Evolutionary conservation across 192 early-diverging fungal genomes (phyloP), one percentile per base, ranked within the genome.

Genomic region (Backusella australiensis): DNA sequence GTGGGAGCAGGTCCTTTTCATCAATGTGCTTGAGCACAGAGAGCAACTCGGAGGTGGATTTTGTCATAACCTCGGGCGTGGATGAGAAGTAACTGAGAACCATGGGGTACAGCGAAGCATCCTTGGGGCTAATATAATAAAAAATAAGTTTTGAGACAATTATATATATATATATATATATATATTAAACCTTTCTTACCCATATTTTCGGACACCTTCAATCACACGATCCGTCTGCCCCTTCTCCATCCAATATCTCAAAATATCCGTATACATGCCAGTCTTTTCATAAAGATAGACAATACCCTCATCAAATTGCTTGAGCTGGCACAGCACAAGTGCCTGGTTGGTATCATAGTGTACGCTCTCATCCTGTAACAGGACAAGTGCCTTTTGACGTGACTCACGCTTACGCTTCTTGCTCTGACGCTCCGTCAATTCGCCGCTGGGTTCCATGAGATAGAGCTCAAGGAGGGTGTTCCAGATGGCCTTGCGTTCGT

Each of bases 401-500:
- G 71, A 75, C 35, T 71, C 75, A 44, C 76, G 80, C 26, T 67
- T 46, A 26, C 79, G 75, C 19, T 76, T 71, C 11, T 72, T 68
- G 17, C 42, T 21, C 42, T 70, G 32, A 29, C 77, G 53, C 15
- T 44, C 4, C 6, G 17, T 41, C 6, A 23, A 6, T 6, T 74
- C 56, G 5, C 72, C 59, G 0, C 34, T 53, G 14, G 26, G 14
- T 39, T 26, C 9, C 75, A 97, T 75, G 49, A 90, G 80, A 74
- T 97, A 96, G 23, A 99, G 87, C 77, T 99, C 96, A 69, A 99
- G 77, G 32, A 99, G 81, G 4, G 96, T 96, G 75, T 95, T 94
- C 93, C 97, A 97, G 2, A 96, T 89, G 14, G 91, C 85, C 71
- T 90, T 89, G 77, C 90, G 88, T 42, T 95, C 94, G 53, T 85